Percentiles rank a stretch among this genome's conserved stretches.
phyloP scores from a whole-genome alignment of 768 basidiomycete species.

The Suillus bovinus region DNA sequence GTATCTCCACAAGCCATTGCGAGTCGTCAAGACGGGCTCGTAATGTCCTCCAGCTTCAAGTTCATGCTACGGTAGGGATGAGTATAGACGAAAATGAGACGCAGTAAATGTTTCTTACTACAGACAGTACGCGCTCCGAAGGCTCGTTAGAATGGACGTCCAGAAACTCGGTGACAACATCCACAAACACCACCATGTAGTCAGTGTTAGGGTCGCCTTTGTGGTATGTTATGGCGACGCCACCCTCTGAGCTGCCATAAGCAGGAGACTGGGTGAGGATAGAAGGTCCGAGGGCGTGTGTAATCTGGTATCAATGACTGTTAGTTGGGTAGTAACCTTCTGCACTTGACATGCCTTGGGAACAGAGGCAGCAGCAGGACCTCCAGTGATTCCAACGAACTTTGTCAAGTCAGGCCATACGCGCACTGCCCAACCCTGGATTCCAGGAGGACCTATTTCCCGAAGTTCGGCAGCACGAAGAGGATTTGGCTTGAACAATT shows the following conservation, averaged over 20 bases:
- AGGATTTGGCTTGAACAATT: conserved; percentile 14
- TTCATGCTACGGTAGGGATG: conserved; percentile 6
- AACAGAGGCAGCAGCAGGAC: conserved; percentile 5
- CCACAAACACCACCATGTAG: conserved; percentile 5
- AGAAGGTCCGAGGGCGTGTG: conserved; percentile 9
- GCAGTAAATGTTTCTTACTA: not conserved
- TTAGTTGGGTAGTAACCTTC: not conserved
- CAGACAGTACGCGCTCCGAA: not conserved
- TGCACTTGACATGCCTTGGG: conserved; percentile 5
- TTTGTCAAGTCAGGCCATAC: conserved; percentile 11
- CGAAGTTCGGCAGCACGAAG: conserved; percentile 21
- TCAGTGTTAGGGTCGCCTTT: not conserved
- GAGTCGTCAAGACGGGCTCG: conserved; percentile 13
- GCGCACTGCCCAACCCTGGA: conserved; percentile 4
- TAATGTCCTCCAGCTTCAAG: conserved; percentile 6
- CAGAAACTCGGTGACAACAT: conserved; percentile 12
- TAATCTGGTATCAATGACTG: not conserved
- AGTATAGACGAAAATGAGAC: not conserved
- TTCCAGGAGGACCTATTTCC: conserved; percentile 7
- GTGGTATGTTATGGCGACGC: conserved; percentile 4
- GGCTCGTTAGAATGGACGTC: not conserved
- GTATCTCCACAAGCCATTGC: conserved; percentile 16
- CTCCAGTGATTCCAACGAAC: conserved; percentile 11
- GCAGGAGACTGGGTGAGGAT: conserved; percentile 2
- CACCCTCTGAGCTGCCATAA: conserved; percentile 9